Percentiles rank a stretch among this genome's conserved stretches.
Evolutionary conservation across 2,329 filamentous ascomycete species (phyloP).

Genomic region (Cladophialophora yegresii): DNA sequence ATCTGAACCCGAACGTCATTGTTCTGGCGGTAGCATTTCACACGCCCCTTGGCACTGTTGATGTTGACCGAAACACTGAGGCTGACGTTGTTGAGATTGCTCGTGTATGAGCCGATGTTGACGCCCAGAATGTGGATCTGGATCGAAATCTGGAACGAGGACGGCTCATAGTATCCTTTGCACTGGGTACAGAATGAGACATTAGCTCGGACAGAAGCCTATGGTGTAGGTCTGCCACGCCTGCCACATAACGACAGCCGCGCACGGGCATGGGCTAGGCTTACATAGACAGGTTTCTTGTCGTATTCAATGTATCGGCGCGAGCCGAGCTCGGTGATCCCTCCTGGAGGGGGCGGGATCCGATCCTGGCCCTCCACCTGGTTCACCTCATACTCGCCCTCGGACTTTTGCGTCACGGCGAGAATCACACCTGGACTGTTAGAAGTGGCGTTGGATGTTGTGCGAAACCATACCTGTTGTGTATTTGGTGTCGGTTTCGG

Average conservation of each 20-base stretch:
- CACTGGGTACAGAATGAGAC: not conserved
- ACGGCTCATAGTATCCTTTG: not conserved
- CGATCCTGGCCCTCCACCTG: constrained; percentile 1
- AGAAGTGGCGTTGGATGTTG: not conserved
- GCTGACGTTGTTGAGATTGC: not conserved
- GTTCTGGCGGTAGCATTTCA: not conserved
- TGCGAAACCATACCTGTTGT: not conserved
- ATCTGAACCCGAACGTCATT: not conserved
- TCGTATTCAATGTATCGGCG: not conserved
- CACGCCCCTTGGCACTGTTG: not conserved
- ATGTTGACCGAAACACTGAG: not conserved
- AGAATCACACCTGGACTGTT: not conserved
- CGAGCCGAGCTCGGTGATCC: not conserved
- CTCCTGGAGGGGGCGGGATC: not conserved
- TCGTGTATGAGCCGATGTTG: constrained; percentile 1
- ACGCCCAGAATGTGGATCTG: not conserved
- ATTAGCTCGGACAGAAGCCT: not conserved
- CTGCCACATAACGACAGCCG: not conserved
- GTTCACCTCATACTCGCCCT: not conserved
- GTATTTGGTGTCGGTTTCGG: not conserved
- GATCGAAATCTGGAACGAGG: not conserved
- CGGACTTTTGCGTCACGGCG: not conserved
- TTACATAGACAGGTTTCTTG: not conserved
- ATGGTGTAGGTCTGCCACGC: not conserved
- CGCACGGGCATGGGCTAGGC: too few relatives aligned